Percentiles rank a stretch among this genome's conserved stretches.
phyloP scores from a whole-genome alignment of 192 early-diverging fungal genomes.

The Linnemannia elongata region DNA sequence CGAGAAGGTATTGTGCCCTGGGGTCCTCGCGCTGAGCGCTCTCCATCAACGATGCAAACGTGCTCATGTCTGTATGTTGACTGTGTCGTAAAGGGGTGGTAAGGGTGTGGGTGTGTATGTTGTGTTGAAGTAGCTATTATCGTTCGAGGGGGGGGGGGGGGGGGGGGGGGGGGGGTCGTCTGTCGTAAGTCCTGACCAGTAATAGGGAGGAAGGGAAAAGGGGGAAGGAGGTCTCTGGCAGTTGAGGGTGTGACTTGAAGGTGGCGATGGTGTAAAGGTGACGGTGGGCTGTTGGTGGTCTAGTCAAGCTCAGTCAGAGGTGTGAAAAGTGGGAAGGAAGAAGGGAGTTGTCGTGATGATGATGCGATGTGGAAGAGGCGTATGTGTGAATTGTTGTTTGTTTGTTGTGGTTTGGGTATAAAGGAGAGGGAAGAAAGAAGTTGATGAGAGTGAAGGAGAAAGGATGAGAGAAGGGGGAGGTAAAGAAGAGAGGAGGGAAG shows the following conservation, averaged over 20 bases:
- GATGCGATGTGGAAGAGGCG: background rate
- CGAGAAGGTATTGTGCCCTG: slow-evolving; percentile 76
- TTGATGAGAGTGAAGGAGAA: background rate
- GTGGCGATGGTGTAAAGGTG: background rate
- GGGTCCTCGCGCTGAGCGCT: slow-evolving; percentile 66
- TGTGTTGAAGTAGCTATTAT: background rate
- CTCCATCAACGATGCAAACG: slow-evolving; percentile 34
- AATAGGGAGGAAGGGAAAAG: background rate
- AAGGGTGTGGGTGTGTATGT: background rate
- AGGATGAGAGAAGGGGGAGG: background rate
- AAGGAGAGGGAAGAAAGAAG: background rate
- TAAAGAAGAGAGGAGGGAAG: background rate
- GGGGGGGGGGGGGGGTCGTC: no score
- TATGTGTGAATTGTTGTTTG: background rate
- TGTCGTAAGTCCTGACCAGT: slow-evolving; percentile 1
- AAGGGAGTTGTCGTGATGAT: background rate
- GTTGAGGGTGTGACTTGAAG: no score
- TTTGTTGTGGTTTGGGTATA: background rate
- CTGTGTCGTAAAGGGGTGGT: background rate
- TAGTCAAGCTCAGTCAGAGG: background rate
- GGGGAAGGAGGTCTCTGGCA: background rate
- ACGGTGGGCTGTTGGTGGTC: background rate
- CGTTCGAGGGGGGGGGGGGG: no score
- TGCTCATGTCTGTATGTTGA: slow-evolving; percentile 26
- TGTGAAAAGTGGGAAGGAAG: background rate